Conservation (phyloP, 345 rosid genomes). For the Laguncularia racemosa region DNA sequence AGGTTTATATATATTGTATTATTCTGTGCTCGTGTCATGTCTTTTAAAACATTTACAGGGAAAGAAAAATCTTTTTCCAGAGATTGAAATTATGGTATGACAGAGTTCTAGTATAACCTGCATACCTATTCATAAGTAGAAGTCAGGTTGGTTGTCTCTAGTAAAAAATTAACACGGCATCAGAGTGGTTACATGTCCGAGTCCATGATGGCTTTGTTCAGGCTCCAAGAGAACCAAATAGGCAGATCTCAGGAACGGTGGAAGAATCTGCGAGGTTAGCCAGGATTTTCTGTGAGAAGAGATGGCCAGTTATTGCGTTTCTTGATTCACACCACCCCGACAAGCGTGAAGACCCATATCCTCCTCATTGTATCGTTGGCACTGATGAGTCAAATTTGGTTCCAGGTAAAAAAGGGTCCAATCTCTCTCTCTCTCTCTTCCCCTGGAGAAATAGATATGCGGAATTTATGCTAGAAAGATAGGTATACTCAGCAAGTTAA, state of each 20-base stretch:
- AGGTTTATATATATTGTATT: too few relatives aligned
- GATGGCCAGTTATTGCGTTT: slow-evolving; percentile 28
- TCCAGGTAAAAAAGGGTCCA: slow-evolving; percentile 17
- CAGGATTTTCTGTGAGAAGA: slow-evolving; percentile 24
- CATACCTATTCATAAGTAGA: too few relatives aligned
- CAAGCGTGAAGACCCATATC: slow-evolving; percentile 36
- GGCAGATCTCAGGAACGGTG: slow-evolving; percentile 25
- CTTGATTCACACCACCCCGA: slow-evolving; percentile 30
- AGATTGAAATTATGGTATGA: too few relatives aligned
- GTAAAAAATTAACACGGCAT: too few relatives aligned
- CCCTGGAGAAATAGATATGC: not conserved
- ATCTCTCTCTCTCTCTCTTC: not conserved
- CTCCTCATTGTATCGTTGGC: slow-evolving; percentile 31
- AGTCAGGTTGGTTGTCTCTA: too few relatives aligned
- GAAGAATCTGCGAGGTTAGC: slow-evolving; percentile 23
- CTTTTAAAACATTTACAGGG: too few relatives aligned
- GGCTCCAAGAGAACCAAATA: slow-evolving; percentile 28
- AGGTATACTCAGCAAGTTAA: too few relatives aligned
- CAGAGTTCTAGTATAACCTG: too few relatives aligned
- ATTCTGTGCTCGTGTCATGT: too few relatives aligned
- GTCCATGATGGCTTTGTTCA: slow-evolving; percentile 1
- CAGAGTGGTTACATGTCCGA: too few relatives aligned
- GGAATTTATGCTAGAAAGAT: too few relatives aligned
- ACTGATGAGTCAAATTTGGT: slow-evolving; percentile 32
- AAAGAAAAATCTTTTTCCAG: too few relatives aligned